These are phyloP conservation scores for Conticribra weissflogii DNA, from an alignment of 108 stramenopile species.

Conservation along the genomic window DNA sequence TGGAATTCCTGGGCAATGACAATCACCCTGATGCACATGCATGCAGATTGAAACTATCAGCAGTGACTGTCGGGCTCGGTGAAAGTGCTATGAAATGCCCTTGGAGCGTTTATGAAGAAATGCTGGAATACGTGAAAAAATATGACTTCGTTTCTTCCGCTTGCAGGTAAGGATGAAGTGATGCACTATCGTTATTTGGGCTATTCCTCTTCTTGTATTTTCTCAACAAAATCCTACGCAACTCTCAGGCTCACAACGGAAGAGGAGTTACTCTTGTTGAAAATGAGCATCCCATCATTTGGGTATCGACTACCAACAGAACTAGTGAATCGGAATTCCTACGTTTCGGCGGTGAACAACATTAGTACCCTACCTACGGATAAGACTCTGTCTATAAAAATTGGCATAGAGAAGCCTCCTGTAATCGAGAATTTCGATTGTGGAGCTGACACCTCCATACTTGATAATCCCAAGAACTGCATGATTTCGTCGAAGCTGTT, in stretches of 20 bases:
- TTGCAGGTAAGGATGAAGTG: slow-evolving; percentile 42
- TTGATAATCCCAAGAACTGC: slow-evolving; percentile 88
- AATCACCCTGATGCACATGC: slow-evolving; percentile 96
- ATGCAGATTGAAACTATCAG: slow-evolving; percentile 92
- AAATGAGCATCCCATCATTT: slow-evolving; percentile 74
- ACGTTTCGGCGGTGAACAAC: slow-evolving; percentile 85
- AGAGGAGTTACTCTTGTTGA: slow-evolving; percentile 91
- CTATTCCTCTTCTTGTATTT: not conserved
- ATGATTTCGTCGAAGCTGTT: slow-evolving; percentile 88
- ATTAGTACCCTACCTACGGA: slow-evolving; percentile 74
- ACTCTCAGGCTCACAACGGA: slow-evolving; percentile 73
- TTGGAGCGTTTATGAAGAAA: slow-evolving; percentile 89
- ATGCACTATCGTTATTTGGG: not conserved
- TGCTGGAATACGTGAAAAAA: slow-evolving; percentile 89
- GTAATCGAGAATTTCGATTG: slow-evolving; percentile 84
- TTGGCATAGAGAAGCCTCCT: slow-evolving; percentile 82
- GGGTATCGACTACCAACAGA: slow-evolving; percentile 70
- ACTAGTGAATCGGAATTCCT: slow-evolving; percentile 82
- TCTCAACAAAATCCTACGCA: not conserved
- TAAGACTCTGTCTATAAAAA: slow-evolving; percentile 78
- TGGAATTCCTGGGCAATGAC: slow-evolving; percentile 93
- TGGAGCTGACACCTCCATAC: slow-evolving; percentile 77
- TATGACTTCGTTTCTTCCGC: slow-evolving; percentile 88
- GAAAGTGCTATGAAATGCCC: slow-evolving; percentile 90
- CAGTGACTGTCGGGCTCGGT: slow-evolving; percentile 87